Percentiles rank a stretch among this genome's conserved stretches.
Evolutionary conservation across 75 land plant genomes (phyloP).

Genomic region (Gnetum montanum): DNA sequence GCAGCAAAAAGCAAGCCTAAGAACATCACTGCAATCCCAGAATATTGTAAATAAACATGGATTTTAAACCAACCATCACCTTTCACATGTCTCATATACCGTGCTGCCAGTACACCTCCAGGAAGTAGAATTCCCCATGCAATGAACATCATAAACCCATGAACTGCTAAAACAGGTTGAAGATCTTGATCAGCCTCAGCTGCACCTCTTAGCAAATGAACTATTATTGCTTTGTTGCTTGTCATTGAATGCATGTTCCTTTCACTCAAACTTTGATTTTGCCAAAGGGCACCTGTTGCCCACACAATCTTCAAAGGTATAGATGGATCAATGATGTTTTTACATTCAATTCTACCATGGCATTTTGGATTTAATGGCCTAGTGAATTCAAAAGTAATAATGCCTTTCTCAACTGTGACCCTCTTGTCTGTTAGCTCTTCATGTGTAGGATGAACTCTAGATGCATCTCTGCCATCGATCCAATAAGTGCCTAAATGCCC

Average conservation of each 20-base stretch:
- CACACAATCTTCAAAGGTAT: constrained; percentile 83
- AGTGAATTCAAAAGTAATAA: constrained; percentile 89
- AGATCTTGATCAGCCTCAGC: constrained; percentile 92
- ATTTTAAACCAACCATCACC: constrained; percentile 89
- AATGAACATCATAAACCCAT: constrained; percentile 99
- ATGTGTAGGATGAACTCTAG: constrained; percentile 56
- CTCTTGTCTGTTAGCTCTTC: constrained; percentile 73
- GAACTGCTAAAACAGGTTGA: constrained; percentile 91
- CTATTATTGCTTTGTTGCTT: constrained; percentile 57
- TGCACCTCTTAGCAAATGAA: constrained; percentile 78
- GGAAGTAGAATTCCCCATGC: constrained; percentile 96
- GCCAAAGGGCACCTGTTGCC: constrained; percentile 95
- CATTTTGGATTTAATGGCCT: constrained; percentile 72
- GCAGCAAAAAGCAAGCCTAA: constrained; percentile 94
- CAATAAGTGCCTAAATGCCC: constrained; percentile 77
- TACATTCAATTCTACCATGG: constrained; percentile 49
- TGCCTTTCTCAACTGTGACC: constrained; percentile 75
- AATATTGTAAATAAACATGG: constrained; percentile 88
- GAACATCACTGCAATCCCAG: constrained; percentile 72
- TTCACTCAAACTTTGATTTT: constrained; percentile 53
- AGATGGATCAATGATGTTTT: constrained; percentile 88
- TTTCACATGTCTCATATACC: constrained; percentile 88
- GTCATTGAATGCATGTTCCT: constrained; percentile 82
- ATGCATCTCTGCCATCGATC: constrained; percentile 77
- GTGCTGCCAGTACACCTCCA: constrained; percentile 84